Conservation (phyloP, 1,284 basidiomycete species). For the Fomitopsis palustris region DNA sequence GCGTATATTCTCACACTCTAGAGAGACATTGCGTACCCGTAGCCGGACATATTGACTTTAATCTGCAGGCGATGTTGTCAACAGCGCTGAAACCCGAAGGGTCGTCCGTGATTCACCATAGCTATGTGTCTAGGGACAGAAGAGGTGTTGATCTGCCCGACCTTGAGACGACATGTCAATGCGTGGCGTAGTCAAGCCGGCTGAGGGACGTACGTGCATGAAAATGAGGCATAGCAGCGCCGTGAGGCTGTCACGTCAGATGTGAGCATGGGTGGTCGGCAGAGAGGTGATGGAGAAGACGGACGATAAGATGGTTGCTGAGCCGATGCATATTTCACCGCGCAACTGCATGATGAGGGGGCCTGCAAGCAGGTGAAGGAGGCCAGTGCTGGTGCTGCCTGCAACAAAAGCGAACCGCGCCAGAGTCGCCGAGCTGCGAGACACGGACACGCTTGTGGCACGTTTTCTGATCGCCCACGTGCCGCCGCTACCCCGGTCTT, state of each 20-base stretch:
- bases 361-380: conserved; percentile 16
- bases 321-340: conserved; percentile 69
- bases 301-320: conserved; percentile 66
- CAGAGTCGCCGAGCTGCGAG: conserved; percentile 18
- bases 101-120: conserved; percentile 48
- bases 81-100: conserved; percentile 11
- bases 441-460: conserved; percentile 12
- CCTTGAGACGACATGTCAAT: conserved; percentile 36
- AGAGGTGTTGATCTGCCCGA: conserved; percentile 78
- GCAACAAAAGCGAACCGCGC: conserved; percentile 10
- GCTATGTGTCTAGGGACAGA: conserved; percentile 64
- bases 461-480: conserved; percentile 2
- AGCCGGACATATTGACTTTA: conserved; percentile 63
- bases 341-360: conserved; percentile 36
- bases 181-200: not conserved
- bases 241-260: conserved; percentile 42
- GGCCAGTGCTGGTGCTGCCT: conserved; percentile 13
- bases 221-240: conserved; percentile 73
- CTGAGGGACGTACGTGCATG: conserved; percentile 55
- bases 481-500: conserved; percentile 3
- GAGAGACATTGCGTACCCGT: conserved; percentile 47
- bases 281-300: conserved; percentile 25
- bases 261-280: conserved; percentile 19
- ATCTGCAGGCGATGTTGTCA: conserved; percentile 41
- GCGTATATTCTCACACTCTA: conserved; percentile 5